Percentiles rank a stretch among this genome's conserved stretches.
These are phyloP conservation scores for Thermochaetoides thermophila DNA, from an alignment of 495 filamentous ascomycete genomes.

Conservation along the genomic window DNA sequence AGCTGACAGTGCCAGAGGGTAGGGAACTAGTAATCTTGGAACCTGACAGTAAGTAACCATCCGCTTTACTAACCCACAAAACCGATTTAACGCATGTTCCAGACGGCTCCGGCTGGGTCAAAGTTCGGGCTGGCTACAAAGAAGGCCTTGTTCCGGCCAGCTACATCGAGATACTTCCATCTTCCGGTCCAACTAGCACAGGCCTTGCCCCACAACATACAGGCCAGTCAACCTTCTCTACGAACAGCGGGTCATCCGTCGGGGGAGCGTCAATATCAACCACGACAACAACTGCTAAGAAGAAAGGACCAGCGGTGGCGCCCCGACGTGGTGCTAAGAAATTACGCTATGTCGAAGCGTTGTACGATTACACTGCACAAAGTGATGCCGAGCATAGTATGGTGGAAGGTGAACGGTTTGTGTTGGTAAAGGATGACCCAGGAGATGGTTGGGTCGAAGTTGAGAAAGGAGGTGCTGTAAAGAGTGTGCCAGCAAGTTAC, in stretches of 20 bases:
- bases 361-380: slow-evolving; percentile 82
- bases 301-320: slow-evolving; percentile 85
- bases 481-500: slow-evolving; percentile 89
- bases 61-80: background rate
- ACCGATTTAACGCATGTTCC: slow-evolving; percentile 1
- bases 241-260: slow-evolving; percentile 58
- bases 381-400: slow-evolving; percentile 82
- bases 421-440: slow-evolving; percentile 64
- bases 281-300: slow-evolving; percentile 43
- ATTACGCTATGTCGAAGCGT: slow-evolving; percentile 79
- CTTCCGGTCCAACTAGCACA: slow-evolving; percentile 34
- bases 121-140: slow-evolving; percentile 49
- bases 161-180: slow-evolving; percentile 38
- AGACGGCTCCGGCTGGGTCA: slow-evolving; percentile 90
- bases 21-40: slow-evolving; percentile 66
- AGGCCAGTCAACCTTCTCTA: slow-evolving; percentile 53
- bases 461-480: slow-evolving; percentile 76
- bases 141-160: slow-evolving; percentile 78
- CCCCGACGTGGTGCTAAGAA: slow-evolving; percentile 89
- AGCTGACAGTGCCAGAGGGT: slow-evolving; percentile 65
- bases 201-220: slow-evolving; percentile 35
- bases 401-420: slow-evolving; percentile 80
- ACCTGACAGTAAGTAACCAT: slow-evolving; percentile 72
- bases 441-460: slow-evolving; percentile 97
- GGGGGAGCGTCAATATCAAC: slow-evolving; percentile 32